Evolutionary conservation across 2,329 filamentous ascomycete species (phyloP).

Genomic region (Alternaria alternata): DNA sequence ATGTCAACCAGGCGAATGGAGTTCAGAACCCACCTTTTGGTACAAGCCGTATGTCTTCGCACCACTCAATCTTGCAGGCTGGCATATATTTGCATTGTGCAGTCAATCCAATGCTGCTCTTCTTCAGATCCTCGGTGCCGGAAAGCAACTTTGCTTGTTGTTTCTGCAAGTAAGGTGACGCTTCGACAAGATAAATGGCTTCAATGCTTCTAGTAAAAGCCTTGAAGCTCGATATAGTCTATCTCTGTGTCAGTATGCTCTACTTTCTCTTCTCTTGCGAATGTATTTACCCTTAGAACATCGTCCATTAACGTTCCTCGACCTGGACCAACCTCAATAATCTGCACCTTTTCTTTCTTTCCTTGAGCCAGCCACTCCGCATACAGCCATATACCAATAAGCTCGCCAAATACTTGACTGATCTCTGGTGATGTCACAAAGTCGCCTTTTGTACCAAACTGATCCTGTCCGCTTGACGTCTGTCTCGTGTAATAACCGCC

Average conservation of each 20-base stretch:
- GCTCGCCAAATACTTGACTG: conserved; percentile 94
- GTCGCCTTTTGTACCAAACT: conserved; percentile 92
- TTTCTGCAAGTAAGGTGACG: conserved; percentile 79
- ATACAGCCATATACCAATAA: conserved; percentile 93
- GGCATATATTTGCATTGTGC: conserved; percentile 78
- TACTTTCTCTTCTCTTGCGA: neutral
- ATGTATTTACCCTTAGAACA: conserved; percentile 76
- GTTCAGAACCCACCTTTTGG: conserved; percentile 66
- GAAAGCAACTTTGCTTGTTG: conserved; percentile 85
- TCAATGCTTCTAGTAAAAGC: conserved; percentile 79
- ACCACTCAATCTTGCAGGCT: conserved; percentile 81
- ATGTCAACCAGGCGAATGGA: neutral
- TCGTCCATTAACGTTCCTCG: conserved; percentile 97
- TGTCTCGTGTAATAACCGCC: conserved; percentile 93
- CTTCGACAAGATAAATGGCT: conserved; percentile 92
- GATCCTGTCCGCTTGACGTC: conserved; percentile 73
- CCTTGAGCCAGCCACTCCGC: conserved; percentile 97
- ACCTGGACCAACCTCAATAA: conserved; percentile 94
- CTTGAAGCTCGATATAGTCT: conserved; percentile 88
- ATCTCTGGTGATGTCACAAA: conserved; percentile 98
- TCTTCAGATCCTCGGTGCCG: conserved; percentile 71
- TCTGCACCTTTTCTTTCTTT: conserved; percentile 74
- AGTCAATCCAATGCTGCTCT: conserved; percentile 76
- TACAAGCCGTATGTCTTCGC: conserved; percentile 85
- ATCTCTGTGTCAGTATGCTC: conserved; percentile 24